Base-by-base conservation (phyloP, 2,329 filamentous ascomycete genomes). In the Lizonia empirigonia region DNA sequence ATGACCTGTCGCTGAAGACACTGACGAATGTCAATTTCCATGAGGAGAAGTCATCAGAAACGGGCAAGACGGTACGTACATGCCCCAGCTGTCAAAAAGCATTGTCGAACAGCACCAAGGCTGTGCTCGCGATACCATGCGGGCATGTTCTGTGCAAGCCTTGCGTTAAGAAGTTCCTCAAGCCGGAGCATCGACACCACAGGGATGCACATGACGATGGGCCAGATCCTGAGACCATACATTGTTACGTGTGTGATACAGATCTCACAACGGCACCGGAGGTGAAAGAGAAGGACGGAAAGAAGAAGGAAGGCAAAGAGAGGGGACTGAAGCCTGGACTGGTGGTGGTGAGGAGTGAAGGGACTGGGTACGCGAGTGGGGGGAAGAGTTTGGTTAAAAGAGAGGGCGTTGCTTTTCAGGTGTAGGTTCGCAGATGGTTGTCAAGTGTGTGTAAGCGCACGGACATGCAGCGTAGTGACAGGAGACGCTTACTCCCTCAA, bases 331-430 rank as follows among this genome's bases (percentile, higher is more conserved):
- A 80, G 53, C 84, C 86, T 0, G 92, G 92, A 0, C 69, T 97
- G 26, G 86, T 97, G 3, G 85, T 89, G 66, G 82, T 97, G 39
- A 86, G 84, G 60, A 90, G 87, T 27, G 93, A 97, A 63, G 93
- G 93, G 0, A 97, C 93, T 0, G 93, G 93, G 0, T 97, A 96
- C 73, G 92, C 93, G 4, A 89, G 90, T 4, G 87, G 88, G n/a
- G 93, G 94, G 2, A 83, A 84, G 42, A 96, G 88, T 67, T 83
- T 89, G 63, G 91, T 95, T 13, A 88, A 89, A 74, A 94, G 87
- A 71, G 77, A 82, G 3, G 88, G 89, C 0, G 85, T 95, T 15
- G 87, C 87, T 0, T 96, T 96, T 72, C 90, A 42, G 10, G 44
- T 53, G 9, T 46, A 24, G 27, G 9, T n/a, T 7, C 27, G 5